Evolutionary conservation across 257 asterid species (phyloP).

Genomic region (Craterostigma plantagineum): DNA sequence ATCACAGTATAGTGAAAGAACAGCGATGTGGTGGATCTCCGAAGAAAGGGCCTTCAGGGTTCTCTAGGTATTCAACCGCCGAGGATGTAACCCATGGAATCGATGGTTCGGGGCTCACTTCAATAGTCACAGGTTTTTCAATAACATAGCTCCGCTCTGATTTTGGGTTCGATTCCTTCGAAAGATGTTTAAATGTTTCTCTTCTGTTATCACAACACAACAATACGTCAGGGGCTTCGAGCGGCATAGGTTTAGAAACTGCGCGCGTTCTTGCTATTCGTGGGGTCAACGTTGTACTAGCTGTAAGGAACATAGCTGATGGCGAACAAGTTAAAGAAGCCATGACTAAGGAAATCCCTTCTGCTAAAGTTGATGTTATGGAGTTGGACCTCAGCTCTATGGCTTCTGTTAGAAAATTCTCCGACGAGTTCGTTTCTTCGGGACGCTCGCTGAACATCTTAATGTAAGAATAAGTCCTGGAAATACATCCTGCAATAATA

Average conservation of each 20-base stretch:
- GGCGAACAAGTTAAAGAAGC: conserved; percentile 41
- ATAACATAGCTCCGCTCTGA: not conserved
- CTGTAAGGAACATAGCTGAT: conserved; percentile 37
- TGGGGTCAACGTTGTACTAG: conserved; percentile 68
- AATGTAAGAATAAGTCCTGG: conserved; percentile 59
- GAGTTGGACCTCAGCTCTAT: conserved; percentile 71
- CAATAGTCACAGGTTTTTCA: conserved; percentile 41
- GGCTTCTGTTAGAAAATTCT: conserved; percentile 55
- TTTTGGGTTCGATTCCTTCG: not conserved
- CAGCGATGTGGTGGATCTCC: conserved; percentile 34
- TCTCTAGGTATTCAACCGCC: conserved; percentile 49
- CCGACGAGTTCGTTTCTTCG: conserved; percentile 40
- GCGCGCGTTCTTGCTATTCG: conserved; percentile 78
- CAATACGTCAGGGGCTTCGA: conserved; percentile 50
- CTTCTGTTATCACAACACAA: too few relatives aligned
- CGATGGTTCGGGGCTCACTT: conserved; percentile 68
- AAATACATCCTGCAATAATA: too few relatives aligned
- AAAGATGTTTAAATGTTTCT: not conserved
- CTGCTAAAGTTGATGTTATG: conserved; percentile 60
- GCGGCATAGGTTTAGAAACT: conserved; percentile 86
- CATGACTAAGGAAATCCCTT: conserved; percentile 36
- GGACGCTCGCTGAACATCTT: conserved; percentile 54
- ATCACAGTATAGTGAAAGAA: too few relatives aligned
- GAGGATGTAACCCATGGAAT: conserved; percentile 61
- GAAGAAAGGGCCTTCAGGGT: conserved; percentile 42